Base-by-base conservation (phyloP, 2,329 filamentous ascomycete genomes). In the Thelonectria olida region DNA sequence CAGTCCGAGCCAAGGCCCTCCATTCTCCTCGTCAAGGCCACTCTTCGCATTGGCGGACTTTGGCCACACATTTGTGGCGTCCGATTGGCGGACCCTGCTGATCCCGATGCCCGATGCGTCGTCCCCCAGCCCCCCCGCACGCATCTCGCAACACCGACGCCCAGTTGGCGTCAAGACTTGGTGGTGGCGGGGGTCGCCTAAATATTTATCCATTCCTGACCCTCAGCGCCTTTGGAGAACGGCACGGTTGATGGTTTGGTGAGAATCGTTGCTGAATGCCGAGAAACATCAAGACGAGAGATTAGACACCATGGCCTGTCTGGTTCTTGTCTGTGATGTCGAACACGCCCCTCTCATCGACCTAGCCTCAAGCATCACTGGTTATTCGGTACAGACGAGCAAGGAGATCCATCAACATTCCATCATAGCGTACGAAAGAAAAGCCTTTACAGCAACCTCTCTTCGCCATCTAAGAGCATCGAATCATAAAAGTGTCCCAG, bases 311-410 rank as follows among this genome's bases (percentile, higher is more conserved):
- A 64, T 64, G 62, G 23, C 31, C 22, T 54, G 62, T 27, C 45
- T 64, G 6, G 23, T 58, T 27, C 34, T 64, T 12, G n/a, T 55
- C 23, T 36, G 61, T 49, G 62, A 62, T 15, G 20, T 19, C 3
- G 19, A 49, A 13, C 23, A 51, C 23, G 38, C 20, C 4, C 58
- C 54, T n/a, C 25, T 64, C 28, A 20, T 64, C 19, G 49, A 64
- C 36, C 20, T 62, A 8, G 62, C 58, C n/a, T 41, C 58, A 2
- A 58, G 54, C 49, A 64, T 64, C 7, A 64, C 58, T 2, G 62
- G 58, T 2, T 64, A 58, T 20, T 13, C 8, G 4, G 7, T 64
- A 13, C 61, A 41, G 17, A 17, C 34, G 9, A 7, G 17, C 13
- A 15, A n/a, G 2, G 1, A 15, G 7, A 13, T 49, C n/a, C 15